Evolutionary conservation across 164 flowering plant species (phyloP).

Genomic region (grape (Vitis vinifera)): DNA sequence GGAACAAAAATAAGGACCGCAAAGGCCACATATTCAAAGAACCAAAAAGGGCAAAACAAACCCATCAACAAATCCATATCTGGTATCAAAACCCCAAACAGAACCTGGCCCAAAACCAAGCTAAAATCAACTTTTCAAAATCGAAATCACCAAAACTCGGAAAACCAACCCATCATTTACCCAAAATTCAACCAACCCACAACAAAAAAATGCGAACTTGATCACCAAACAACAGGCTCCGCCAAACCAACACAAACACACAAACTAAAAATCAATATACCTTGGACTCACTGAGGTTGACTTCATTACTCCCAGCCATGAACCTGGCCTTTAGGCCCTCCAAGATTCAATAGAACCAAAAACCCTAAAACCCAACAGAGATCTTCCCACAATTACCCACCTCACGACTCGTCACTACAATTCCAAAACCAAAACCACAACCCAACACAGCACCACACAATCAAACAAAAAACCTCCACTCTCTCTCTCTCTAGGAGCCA

Average conservation of each 20-base stretch:
- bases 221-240: background rate
- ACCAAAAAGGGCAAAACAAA: background rate
- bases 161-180: background rate
- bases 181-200: background rate
- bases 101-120: background rate
- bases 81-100: conserved; percentile 3
- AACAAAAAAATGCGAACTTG: background rate
- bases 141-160: background rate
- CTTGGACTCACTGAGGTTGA: conserved; percentile 62
- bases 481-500: background rate
- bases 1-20: too few relatives aligned
- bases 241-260: background rate
- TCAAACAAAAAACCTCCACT: background rate
- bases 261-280: conserved; percentile 18
- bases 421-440: background rate
- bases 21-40: too few relatives aligned
- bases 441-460: background rate
- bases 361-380: conserved; percentile 11
- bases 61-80: background rate
- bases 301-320: conserved; percentile 62
- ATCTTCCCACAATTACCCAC: conserved; percentile 16
- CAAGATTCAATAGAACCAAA: conserved; percentile 2
- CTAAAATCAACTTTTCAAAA: background rate
- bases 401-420: conserved; percentile 5
- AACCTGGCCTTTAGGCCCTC: background rate